phyloP scores from a whole-genome alignment of 73 alveolate species.

The Paramecium octaurelia region DNA sequence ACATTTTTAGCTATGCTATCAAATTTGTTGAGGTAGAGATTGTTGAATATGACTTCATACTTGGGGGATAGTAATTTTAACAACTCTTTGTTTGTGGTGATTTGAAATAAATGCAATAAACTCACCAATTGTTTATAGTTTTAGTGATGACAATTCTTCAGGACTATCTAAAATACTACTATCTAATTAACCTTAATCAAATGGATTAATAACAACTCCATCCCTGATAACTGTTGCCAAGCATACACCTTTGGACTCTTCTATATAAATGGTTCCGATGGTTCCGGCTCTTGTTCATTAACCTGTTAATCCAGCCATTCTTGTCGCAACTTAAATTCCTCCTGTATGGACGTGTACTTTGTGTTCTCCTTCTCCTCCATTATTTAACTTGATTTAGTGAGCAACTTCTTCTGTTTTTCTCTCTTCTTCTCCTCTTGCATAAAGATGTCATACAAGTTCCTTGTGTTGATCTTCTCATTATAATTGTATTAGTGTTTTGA shows the following conservation, averaged over 20 bases:
- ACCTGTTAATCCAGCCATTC: background rate
- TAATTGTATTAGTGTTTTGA: background rate
- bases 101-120: background rate
- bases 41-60: slow-evolving; percentile 15
- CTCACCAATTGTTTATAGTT: background rate
- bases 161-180: background rate
- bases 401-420: background rate
- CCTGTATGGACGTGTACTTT: background rate
- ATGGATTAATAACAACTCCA: slow-evolving; percentile 6
- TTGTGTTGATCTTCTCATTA: background rate
- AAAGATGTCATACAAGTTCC: slow-evolving; percentile 1
- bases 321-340: background rate
- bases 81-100: slow-evolving; percentile 1
- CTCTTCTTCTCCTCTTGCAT: slow-evolving; percentile 24
- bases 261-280: background rate
- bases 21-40: background rate
- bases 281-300: background rate
- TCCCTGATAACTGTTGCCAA: background rate
- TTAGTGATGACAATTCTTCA: background rate
- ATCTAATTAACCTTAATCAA: background rate
- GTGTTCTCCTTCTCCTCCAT: slow-evolving; percentile 3
- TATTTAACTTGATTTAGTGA: background rate
- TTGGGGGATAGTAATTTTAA: slow-evolving; percentile 20
- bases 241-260: slow-evolving; percentile 11
- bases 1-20: background rate